Percentiles rank a stretch among this genome's conserved stretches.
phyloP scores from a whole-genome alignment of 2,329 filamentous ascomycete genomes.

The Penicillium fuscoglaucum region DNA sequence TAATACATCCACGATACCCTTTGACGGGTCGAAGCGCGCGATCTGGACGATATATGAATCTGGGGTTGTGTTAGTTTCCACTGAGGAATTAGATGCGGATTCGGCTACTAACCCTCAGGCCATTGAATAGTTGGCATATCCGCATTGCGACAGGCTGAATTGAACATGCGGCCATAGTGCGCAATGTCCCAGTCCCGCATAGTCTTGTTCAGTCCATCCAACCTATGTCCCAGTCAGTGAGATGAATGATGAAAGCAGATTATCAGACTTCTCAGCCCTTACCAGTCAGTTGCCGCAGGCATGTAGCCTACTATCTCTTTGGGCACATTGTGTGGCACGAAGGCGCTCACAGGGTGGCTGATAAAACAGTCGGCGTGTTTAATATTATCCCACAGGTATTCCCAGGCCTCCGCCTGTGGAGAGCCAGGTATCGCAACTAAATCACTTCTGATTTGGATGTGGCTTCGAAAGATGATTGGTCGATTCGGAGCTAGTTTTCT shows the following conservation, averaged over 20 bases:
- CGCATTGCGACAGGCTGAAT: conserved; percentile 61
- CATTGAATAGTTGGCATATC: conserved; percentile 43
- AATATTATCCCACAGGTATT: conserved; percentile 71
- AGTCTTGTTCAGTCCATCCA: conserved; percentile 77
- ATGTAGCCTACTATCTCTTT: conserved; percentile 69
- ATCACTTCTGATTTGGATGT: conserved; percentile 79
- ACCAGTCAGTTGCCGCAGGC: conserved; percentile 80
- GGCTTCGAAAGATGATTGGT: conserved; percentile 76
- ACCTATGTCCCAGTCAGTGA: conserved; percentile 44
- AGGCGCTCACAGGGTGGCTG: conserved; percentile 74
- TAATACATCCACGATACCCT: conserved; percentile 76
- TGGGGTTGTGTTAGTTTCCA: conserved; percentile 50
- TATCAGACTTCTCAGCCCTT: conserved; percentile 20
- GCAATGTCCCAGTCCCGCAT: conserved; percentile 68
- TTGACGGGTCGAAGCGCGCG: conserved; percentile 79
- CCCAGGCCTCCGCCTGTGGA: conserved; percentile 73
- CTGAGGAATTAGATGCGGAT: conserved; percentile 6
- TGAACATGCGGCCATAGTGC: conserved; percentile 76
- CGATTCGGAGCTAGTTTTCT: conserved; percentile 70
- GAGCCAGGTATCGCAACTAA: conserved; percentile 63
- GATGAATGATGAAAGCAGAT: neutral
- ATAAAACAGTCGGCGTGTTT: conserved; percentile 74
- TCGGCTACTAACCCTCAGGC: conserved; percentile 35
- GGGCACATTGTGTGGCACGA: conserved; percentile 70
- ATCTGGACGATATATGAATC: conserved; percentile 77